These are phyloP conservation scores for Gonium pectorale DNA, from an alignment of 139 green algal species.

Conservation along the genomic window DNA sequence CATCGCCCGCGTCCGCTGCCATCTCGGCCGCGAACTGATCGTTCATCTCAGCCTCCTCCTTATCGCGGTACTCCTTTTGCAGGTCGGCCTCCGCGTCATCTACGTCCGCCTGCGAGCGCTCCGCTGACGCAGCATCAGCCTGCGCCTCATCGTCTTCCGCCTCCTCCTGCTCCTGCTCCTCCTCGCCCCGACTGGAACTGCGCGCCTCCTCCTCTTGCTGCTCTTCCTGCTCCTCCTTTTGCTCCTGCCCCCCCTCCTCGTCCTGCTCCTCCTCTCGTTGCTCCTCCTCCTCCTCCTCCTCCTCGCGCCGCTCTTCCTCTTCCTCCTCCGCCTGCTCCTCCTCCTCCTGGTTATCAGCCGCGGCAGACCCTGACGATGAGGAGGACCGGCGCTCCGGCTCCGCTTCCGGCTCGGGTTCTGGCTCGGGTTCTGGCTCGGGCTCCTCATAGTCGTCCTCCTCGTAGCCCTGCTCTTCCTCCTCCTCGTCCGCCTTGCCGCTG, in stretches of 20 bases:
- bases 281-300: not conserved
- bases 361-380: too few relatives aligned
- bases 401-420: too few relatives aligned
- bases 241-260: not conserved
- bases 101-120: too few relatives aligned
- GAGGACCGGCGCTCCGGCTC: too few relatives aligned
- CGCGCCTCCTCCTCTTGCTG: not conserved
- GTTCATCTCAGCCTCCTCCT: conserved; percentile 24
- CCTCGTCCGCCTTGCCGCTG: too few relatives aligned
- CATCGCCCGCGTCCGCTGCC: not conserved
- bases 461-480: too few relatives aligned
- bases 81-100: not conserved
- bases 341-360: too few relatives aligned
- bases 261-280: not conserved
- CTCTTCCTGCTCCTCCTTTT: not conserved
- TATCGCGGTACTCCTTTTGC: not conserved
- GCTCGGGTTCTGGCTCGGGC: too few relatives aligned
- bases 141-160: not conserved
- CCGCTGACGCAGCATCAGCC: too few relatives aligned
- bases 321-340: not conserved
- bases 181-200: not conserved
- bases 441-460: too few relatives aligned
- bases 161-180: not conserved
- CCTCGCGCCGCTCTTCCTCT: not conserved
- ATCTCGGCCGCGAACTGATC: conserved; percentile 11